A percentile compares a stretch with the other conserved stretches of the same genome.
These are phyloP conservation scores for sunflower (Helianthus annuus) DNA, from an alignment of 129 eudicot species.

Conservation along the genomic window DNA sequence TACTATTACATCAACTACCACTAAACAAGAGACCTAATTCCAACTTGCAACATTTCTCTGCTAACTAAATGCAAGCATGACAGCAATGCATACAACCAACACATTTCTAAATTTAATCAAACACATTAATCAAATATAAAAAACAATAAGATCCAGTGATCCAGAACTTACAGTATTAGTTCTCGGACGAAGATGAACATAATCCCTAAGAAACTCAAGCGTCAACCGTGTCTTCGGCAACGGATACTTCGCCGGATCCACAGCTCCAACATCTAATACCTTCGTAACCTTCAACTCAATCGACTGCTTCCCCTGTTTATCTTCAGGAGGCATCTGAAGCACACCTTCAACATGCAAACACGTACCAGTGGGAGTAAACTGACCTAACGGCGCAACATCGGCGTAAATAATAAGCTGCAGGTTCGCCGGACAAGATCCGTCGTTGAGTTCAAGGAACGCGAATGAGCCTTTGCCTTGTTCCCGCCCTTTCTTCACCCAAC, in stretches of 20 bases:
- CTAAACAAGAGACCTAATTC: not conserved
- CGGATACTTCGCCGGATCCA: conserved; percentile 76
- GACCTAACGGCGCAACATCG: conserved; percentile 46
- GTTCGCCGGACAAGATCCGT: conserved; percentile 85
- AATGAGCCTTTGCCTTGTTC: conserved; percentile 72
- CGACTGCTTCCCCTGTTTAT: conserved; percentile 57
- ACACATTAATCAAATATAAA: too few species aligned
- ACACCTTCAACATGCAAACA: conserved; percentile 68
- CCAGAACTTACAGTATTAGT: conserved; percentile 52
- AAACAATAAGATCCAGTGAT: too few species aligned
- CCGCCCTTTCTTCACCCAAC: conserved; percentile 95
- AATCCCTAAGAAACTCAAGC: conserved; percentile 71
- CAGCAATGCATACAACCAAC: too few species aligned
- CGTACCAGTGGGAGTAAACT: conserved; percentile 70
- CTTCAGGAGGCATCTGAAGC: conserved; percentile 75
- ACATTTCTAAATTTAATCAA: too few species aligned
- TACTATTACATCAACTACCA: too few species aligned
- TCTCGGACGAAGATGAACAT: conserved; percentile 76
- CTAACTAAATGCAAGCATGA: too few species aligned
- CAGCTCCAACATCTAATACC: conserved; percentile 59
- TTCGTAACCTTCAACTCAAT: conserved; percentile 64
- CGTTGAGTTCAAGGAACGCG: conserved; percentile 82
- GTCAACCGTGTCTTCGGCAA: conserved; percentile 72
- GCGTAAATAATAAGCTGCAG: conserved; percentile 69
- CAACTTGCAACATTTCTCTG: not conserved